Evolutionary conservation across 2,329 filamentous ascomycete genomes (phyloP), one percentile per base, ranked within the genome.

Genomic region (Neonectria ditissima): DNA sequence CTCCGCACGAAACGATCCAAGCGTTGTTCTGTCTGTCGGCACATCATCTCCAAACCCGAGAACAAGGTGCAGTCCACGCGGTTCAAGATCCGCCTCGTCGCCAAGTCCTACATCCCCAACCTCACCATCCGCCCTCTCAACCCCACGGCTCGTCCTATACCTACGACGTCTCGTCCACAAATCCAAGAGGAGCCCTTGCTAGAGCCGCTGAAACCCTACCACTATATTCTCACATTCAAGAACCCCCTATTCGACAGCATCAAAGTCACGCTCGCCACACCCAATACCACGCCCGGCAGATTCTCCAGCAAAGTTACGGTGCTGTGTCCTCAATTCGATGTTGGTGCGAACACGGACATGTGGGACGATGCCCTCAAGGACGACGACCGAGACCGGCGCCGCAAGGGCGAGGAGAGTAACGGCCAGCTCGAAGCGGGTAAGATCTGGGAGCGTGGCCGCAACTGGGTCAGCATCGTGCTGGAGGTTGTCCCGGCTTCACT

Each of bases 21-120:
- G 81, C 92, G 96, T 48, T 99, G 96, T 79, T 91, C 93, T 54
- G 87, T 91, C 11, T 99, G 96, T 80, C 91, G 96, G 13, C 95
- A 98, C 80, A 97, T 98, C 75, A 91, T 99, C 71, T 92, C 93
- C 65, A 97, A 97, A 77, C 96, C 95, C 14, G 96, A 99, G 79
- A 88, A 90, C 63, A 99, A 98, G 79, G 90, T 97, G 32, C 89
- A 89, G 50, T 95, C 92, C 55, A 96, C 92, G 7, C 91, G 94
- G 30, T 98, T 96, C 86, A 92, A 95, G 73, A 97, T 99, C 78
- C 92, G 93, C 58, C 86, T 98, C 1, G 90, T 98, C 5, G 97
- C 96, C 22, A 87, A 91, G 59, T 93, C 91, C 75, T 95, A 97
- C 79, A 93, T 99, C 66, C 96, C 96, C 1, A 89, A 89, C 63